A percentile compares a stretch with the other conserved stretches of the same genome.
Conservation (phyloP, 371 early-diverging fungal genomes). For the Syncephalastrum sp. region DNA sequence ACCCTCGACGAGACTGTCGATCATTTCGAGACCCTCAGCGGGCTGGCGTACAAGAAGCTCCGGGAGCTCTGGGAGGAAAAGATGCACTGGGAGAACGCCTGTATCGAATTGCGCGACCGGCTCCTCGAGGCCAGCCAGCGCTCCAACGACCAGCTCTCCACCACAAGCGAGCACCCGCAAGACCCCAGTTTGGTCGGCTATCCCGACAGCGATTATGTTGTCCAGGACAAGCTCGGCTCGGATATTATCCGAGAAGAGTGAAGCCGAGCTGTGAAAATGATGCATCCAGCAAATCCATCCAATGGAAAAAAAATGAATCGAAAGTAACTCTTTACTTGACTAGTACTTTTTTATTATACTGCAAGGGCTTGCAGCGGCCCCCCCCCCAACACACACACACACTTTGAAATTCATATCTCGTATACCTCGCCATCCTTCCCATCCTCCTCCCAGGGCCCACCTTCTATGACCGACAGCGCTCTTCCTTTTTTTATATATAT, state of each 20-base stretch:
- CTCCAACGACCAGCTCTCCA: slow-evolving; percentile 3
- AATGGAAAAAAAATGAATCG: no score
- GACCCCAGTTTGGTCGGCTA: background rate
- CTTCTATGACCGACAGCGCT: no score
- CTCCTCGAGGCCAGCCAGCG: slow-evolving; percentile 3
- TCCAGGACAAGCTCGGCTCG: slow-evolving; percentile 5
- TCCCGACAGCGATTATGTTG: slow-evolving; percentile 11
- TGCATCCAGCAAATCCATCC: no score
- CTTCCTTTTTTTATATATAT: no score
- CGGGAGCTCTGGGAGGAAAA: slow-evolving; percentile 58
- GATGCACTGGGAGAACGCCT: slow-evolving; percentile 45
- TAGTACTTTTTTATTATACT: background rate
- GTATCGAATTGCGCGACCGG: slow-evolving; percentile 35
- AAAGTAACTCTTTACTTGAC: background rate
- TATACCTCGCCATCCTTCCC: background rate
- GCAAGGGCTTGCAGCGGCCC: background rate
- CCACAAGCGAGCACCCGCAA: slow-evolving; percentile 2
- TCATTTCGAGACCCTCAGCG: slow-evolving; percentile 57
- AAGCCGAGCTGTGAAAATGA: background rate
- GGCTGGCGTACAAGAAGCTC: slow-evolving; percentile 56
- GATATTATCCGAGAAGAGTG: background rate
- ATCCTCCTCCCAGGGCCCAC: no score
- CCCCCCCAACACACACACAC: no score
- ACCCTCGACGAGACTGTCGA: slow-evolving; percentile 56
- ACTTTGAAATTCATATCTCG: background rate